Base-by-base conservation (phyloP, 2,329 filamentous ascomycete species). In the Verticillium isaacii region DNA sequence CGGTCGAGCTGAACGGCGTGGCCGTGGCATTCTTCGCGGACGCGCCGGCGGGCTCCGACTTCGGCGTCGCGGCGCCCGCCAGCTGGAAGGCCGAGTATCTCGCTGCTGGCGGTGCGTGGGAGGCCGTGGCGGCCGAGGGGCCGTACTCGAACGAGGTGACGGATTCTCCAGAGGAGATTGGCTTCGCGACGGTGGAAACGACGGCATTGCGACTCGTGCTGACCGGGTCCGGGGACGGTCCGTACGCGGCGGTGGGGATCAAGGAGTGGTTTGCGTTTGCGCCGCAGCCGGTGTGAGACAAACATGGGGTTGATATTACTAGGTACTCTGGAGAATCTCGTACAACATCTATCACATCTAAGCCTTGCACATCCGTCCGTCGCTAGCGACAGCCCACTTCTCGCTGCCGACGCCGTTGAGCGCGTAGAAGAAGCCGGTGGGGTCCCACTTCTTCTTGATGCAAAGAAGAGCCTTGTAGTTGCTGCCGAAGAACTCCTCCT, bases 361-460 rank as follows among this genome's bases (percentile, higher is more conserved):
- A 34, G 61, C 64, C 25, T 57, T 63, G 63, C 80, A 82, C 69
- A 82, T 70, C 32, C 78, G 73, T 9, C 80, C 80, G 60, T 73
- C 64, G 6, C 68, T 72, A 5, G 69, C 70, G 8, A 78, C 72
- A 25, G 60, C 65, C 82, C 82, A 85, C n/a, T 66, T 67, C 58
- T 85, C 82, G 61, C 80, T 82, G 0, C 82, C 83, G 6, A 86
- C 82, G 4, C 74, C 78, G n/a, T 75, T 78, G 6, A 67, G 68
- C 12, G 77, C 80, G 59, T 82, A 82, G 39, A 82, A 82, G 7
- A 86, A 62, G 2, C 69, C 67, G 0, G 72, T 60, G 1, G 78
- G 73, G 65, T 85, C 84, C 65, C 79, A 85, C 67, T 76, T 79
- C 37, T 73, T 67, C 77, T 87, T 87, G 34, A 86, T 73, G 0